A percentile compares a stretch with the other conserved stretches of the same genome.
Conservation (phyloP, 2,329 filamentous ascomycete species). For the Epichloe typhina region DNA sequence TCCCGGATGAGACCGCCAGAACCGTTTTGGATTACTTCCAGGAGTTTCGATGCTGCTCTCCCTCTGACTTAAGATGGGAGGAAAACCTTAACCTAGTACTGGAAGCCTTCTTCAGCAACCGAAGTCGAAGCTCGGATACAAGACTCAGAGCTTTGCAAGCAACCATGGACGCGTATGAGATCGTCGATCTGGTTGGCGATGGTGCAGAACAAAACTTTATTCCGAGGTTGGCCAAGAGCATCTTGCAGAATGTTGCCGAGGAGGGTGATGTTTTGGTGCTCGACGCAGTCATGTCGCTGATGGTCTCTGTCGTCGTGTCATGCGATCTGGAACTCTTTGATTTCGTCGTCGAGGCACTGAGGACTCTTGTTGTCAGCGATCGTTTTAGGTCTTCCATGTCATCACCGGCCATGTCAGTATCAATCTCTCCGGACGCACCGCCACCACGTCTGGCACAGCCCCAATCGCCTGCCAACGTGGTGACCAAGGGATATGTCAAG, state of each 20-base stretch:
- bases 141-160: constrained; percentile 49
- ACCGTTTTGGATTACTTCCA: constrained; percentile 55
- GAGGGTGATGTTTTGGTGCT: constrained; percentile 55
- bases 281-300: constrained; percentile 49
- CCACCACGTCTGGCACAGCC: constrained; percentile 12
- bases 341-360: constrained; percentile 40
- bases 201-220: constrained; percentile 45
- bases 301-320: constrained; percentile 49
- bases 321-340: constrained; percentile 46
- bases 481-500: constrained; percentile 55
- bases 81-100: constrained; percentile 48
- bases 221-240: constrained; percentile 43
- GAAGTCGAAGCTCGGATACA: constrained; percentile 44
- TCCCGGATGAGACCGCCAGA: constrained; percentile 51
- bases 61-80: constrained; percentile 57
- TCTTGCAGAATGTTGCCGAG: constrained; percentile 46
- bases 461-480: constrained; percentile 54
- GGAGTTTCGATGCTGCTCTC: constrained; percentile 57
- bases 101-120: constrained; percentile 50
- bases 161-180: constrained; percentile 45
- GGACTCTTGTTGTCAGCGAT: constrained; percentile 35
- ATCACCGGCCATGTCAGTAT: constrained; percentile 15
- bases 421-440: constrained; percentile 12
- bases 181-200: constrained; percentile 44
- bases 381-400: constrained; percentile 29